Conservation (phyloP, 805 yeast species). For the Schwanniomyces yamadae region DNA sequence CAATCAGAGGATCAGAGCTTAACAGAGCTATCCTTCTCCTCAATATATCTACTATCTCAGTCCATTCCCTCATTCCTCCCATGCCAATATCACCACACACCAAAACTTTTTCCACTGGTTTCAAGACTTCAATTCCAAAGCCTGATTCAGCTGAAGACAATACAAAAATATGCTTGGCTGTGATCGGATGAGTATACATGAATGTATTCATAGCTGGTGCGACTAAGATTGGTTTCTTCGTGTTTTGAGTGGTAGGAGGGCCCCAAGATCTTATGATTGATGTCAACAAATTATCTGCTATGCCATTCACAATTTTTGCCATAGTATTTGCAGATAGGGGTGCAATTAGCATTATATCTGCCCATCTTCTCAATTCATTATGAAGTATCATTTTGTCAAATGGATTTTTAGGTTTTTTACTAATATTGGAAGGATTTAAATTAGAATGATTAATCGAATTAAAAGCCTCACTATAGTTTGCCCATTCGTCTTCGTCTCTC, state of each 20-base stretch:
- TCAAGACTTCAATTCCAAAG: constrained; percentile 43
- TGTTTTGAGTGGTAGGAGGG: constrained; percentile 7
- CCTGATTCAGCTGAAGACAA: constrained; percentile 36
- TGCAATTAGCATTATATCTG: constrained; percentile 46
- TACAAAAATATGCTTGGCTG: constrained; percentile 37
- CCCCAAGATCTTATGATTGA: constrained; percentile 42
- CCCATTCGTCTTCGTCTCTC: constrained; percentile 96
- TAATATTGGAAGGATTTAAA: not conserved
- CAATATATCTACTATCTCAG: constrained; percentile 42
- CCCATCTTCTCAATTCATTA: constrained; percentile 47
- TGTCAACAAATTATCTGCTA: constrained; percentile 44
- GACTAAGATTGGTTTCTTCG: constrained; percentile 42
- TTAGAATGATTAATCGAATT: constrained; percentile 17
- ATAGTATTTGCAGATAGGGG: constrained; percentile 47
- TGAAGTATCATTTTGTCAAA: constrained; percentile 40
- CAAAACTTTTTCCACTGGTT: constrained; percentile 47
- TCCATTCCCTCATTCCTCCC: constrained; percentile 53
- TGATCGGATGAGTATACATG: constrained; percentile 48
- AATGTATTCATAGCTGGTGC: constrained; percentile 52
- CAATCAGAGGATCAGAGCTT: constrained; percentile 24
- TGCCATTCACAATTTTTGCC: constrained; percentile 44
- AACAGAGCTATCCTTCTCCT: constrained; percentile 32
- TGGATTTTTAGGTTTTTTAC: constrained; percentile 28
- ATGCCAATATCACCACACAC: constrained; percentile 50
- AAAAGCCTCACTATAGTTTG: constrained; percentile 31